phyloP scores from a whole-genome alignment of 257 asterid species.

The Solanum pinnatisectum region DNA sequence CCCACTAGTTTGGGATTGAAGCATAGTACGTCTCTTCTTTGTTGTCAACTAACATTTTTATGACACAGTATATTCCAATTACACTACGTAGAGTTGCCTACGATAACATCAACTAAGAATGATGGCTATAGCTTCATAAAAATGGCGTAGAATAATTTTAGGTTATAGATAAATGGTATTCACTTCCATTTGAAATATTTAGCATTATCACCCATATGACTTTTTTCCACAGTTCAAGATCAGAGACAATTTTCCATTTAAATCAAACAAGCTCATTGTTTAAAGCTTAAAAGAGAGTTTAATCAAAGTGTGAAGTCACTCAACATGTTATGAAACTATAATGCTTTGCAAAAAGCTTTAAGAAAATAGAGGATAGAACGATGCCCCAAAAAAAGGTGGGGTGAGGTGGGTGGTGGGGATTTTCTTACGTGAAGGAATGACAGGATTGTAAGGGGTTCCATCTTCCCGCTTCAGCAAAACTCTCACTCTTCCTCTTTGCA shows the following conservation, averaged over 20 bases:
- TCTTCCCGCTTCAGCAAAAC: slow-evolving; percentile 75
- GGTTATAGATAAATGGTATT: neutral
- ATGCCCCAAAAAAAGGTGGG: neutral
- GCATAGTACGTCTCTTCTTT: neutral
- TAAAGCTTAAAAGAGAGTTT: neutral
- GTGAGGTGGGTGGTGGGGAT: neutral
- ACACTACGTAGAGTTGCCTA: neutral
- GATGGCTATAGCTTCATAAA: neutral
- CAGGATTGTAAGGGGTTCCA: slow-evolving; percentile 66
- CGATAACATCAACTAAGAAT: neutral
- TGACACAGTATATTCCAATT: neutral
- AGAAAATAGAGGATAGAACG: neutral
- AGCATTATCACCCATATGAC: neutral
- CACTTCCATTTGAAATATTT: neutral
- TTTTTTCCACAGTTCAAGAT: neutral
- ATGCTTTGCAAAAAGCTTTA: neutral
- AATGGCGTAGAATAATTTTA: neutral
- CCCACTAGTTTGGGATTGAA: neutral
- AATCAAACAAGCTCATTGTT: neutral
- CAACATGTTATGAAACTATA: neutral
- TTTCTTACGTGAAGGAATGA: slow-evolving; percentile 62
- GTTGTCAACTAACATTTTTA: neutral
- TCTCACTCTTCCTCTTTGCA: slow-evolving; percentile 97
- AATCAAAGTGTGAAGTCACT: neutral
- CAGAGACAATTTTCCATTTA: neutral